phyloP scores from a whole-genome alignment of 148 eudicot genomes.

The Camellia granthamiana region DNA sequence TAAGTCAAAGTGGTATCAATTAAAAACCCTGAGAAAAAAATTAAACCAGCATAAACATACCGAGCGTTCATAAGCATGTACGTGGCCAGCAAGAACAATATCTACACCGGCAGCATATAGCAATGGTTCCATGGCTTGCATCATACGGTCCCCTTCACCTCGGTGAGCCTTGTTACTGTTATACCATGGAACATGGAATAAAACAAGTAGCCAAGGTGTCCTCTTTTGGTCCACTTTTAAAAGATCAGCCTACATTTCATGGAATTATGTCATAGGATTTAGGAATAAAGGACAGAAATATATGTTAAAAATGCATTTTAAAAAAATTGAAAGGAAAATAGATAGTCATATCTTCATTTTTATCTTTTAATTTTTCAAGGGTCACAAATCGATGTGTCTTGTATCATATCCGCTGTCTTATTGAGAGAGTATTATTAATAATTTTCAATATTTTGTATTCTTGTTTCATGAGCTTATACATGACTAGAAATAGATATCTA shows the following conservation, averaged over 20 bases:
- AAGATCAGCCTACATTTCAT: constrained; percentile 69
- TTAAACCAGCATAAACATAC: constrained; percentile 38
- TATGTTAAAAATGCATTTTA: neutral
- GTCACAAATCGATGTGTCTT: neutral
- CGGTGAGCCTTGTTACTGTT: constrained; percentile 92
- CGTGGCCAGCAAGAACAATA: constrained; percentile 84
- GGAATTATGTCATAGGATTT: neutral
- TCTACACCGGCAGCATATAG: constrained; percentile 92
- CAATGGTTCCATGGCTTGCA: constrained; percentile 79
- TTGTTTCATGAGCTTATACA: neutral
- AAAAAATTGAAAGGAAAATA: neutral
- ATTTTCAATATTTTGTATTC: neutral
- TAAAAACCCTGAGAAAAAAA: neutral
- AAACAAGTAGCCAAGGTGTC: constrained; percentile 88
- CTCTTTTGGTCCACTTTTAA: constrained; percentile 72
- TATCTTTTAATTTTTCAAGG: neutral
- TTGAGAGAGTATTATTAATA: neutral
- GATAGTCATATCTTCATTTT: neutral
- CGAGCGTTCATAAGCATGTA: constrained; percentile 95
- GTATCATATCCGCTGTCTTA: neutral
- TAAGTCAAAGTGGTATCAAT: neutral
- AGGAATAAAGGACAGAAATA: neutral
- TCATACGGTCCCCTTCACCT: constrained; percentile 91
- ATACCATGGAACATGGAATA: constrained; percentile 96
- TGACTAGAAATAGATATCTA: constrained; percentile 9